phyloP scores from a whole-genome alignment of 2,329 filamentous ascomycete genomes.

The Fusarium longipes region DNA sequence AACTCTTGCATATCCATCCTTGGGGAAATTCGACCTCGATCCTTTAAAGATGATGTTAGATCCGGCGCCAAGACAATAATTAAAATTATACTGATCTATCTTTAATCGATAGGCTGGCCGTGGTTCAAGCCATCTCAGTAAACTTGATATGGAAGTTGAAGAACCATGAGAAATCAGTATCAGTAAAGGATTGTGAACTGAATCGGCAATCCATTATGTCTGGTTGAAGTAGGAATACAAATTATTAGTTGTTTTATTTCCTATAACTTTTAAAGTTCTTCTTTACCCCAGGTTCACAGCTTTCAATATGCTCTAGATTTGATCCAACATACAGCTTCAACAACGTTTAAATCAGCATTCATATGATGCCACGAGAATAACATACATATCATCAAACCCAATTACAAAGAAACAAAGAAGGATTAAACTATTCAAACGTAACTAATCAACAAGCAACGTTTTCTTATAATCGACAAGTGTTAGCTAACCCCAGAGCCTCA shows the following conservation, averaged over 20 bases:
- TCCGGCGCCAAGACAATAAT: neutral
- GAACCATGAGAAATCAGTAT: neutral
- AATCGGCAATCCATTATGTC: neutral
- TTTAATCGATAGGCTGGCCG: neutral
- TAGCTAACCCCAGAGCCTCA: slow-evolving; percentile 24
- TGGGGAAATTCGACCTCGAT: neutral
- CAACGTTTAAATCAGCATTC: neutral
- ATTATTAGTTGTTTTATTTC: neutral
- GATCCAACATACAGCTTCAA: neutral
- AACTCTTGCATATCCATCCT: neutral
- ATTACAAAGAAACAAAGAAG: neutral
- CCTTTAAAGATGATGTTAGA: neutral
- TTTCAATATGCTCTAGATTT: neutral
- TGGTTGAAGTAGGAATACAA: neutral
- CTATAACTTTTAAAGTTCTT: neutral
- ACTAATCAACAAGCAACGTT: neutral
- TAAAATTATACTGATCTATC: neutral
- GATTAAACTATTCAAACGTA: neutral
- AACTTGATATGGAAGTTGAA: neutral
- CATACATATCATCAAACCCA: no score
- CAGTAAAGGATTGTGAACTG: neutral
- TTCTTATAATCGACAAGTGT: neutral
- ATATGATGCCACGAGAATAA: no score
- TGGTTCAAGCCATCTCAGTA: neutral
- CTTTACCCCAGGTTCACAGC: neutral